Conservation (phyloP, 2,329 filamentous ascomycete genomes). For the Pyrenophora teres region DNA sequence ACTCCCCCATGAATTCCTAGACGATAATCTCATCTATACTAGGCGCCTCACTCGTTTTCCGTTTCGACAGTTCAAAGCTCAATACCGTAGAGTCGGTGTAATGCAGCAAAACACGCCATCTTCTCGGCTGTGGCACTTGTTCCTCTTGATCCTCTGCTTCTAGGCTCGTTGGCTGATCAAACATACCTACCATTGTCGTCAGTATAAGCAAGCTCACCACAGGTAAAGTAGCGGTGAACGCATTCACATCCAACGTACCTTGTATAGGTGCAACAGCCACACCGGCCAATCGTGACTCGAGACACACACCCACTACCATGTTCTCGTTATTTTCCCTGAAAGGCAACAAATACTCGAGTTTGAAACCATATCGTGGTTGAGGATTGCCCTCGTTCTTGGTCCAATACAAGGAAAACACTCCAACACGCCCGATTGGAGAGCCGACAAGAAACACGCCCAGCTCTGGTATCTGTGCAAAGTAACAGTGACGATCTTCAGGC, state of each 20-base stretch:
- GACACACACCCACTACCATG: slow-evolving; percentile 8
- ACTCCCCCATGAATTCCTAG: slow-evolving; percentile 5
- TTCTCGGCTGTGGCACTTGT: slow-evolving; percentile 28
- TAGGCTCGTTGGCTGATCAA: background rate
- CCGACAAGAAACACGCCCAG: slow-evolving; percentile 71
- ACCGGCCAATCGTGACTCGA: slow-evolving; percentile 60
- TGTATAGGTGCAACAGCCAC: slow-evolving; percentile 70
- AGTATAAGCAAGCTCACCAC: background rate
- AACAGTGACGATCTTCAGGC: slow-evolving; percentile 60
- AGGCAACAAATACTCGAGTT: slow-evolving; percentile 63
- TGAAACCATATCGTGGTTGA: slow-evolving; percentile 51
- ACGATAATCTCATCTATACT: slow-evolving; percentile 32
- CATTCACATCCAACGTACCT: slow-evolving; percentile 39
- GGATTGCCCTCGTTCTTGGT: slow-evolving; percentile 42
- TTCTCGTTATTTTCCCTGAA: slow-evolving; percentile 24
- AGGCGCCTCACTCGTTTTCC: slow-evolving; percentile 9
- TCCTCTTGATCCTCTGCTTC: background rate
- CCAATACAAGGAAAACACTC: slow-evolving; percentile 64
- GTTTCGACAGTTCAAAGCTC: slow-evolving; percentile 66
- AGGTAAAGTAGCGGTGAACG: background rate
- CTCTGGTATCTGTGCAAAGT: slow-evolving; percentile 68
- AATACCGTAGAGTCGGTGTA: slow-evolving; percentile 72
- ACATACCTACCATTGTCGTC: slow-evolving; percentile 1
- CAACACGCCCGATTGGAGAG: slow-evolving; percentile 68
- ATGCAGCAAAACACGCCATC: slow-evolving; percentile 72